Conservation (phyloP, 768 basidiomycete species). For the Lactifluus volemus region DNA sequence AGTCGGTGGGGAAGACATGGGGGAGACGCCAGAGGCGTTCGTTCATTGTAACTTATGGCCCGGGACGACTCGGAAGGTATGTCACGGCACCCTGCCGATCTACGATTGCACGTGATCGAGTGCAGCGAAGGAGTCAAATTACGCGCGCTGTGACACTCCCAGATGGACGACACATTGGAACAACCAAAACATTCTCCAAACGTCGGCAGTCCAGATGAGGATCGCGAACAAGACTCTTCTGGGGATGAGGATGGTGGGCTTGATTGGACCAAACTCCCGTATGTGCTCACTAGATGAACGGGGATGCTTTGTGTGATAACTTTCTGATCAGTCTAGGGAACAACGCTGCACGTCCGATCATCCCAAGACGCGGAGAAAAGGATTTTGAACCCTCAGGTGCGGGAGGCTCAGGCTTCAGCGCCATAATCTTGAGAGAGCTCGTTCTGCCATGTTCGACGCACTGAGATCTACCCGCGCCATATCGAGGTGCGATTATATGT, state of each 20-base stretch:
- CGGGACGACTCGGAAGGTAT: too few relatives aligned
- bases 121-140: too few relatives aligned
- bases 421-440: slow-evolving; percentile 69
- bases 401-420: slow-evolving; percentile 68
- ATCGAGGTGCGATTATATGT: slow-evolving; percentile 47
- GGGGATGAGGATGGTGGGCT: slow-evolving; percentile 68
- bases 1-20: background rate
- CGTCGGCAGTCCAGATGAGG: slow-evolving; percentile 33
- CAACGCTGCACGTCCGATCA: slow-evolving; percentile 47
- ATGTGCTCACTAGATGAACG: slow-evolving; percentile 18
- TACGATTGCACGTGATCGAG: too few relatives aligned
- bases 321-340: slow-evolving; percentile 11
- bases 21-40: background rate
- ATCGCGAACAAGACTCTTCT: slow-evolving; percentile 39
- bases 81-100: too few relatives aligned
- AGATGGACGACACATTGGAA: slow-evolving; percentile 60
- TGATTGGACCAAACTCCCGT: slow-evolving; percentile 81
- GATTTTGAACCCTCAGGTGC: slow-evolving; percentile 80
- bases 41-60: too few relatives aligned
- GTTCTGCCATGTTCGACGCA: slow-evolving; percentile 83
- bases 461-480: slow-evolving; percentile 65
- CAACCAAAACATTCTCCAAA: slow-evolving; percentile 26
- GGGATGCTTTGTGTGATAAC: background rate
- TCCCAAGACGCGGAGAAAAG: slow-evolving; percentile 96
- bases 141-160: too few relatives aligned